Percentiles rank a stretch among this genome's conserved stretches.
phyloP scores from a whole-genome alignment of 768 basidiomycete genomes.

The Cystobasidium tubakii region DNA sequence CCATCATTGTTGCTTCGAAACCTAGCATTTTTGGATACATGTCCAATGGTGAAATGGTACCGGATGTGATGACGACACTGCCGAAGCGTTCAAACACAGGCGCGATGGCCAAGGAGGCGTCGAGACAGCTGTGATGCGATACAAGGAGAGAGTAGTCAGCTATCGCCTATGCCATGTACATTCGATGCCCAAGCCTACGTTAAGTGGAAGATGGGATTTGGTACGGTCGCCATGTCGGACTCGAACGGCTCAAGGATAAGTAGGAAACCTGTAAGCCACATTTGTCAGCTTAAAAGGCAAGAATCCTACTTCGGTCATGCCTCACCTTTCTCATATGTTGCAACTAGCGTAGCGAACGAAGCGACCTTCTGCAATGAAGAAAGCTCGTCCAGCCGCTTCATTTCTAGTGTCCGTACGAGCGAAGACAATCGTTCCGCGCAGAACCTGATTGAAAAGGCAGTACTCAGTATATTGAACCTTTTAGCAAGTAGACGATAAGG shows the following conservation, averaged over 20 bases:
- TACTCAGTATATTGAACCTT: slow-evolving; percentile 14
- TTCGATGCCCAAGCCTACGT: slow-evolving; percentile 63
- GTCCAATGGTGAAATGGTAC: slow-evolving; percentile 94
- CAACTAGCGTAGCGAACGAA: slow-evolving; percentile 87
- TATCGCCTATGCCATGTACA: background rate
- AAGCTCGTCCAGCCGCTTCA: slow-evolving; percentile 84
- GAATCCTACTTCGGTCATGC: slow-evolving; percentile 9
- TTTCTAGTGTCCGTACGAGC: slow-evolving; percentile 81
- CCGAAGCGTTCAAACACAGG: slow-evolving; percentile 98
- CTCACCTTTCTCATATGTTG: slow-evolving; percentile 92
- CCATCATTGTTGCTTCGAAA: slow-evolving; percentile 92
- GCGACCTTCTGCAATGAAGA: slow-evolving; percentile 90
- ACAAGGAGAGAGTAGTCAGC: background rate
- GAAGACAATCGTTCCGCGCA: slow-evolving; percentile 94
- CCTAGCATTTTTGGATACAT: slow-evolving; percentile 99
- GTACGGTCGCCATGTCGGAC: slow-evolving; percentile 95
- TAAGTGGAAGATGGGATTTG: slow-evolving; percentile 97
- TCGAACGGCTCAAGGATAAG: slow-evolving; percentile 97
- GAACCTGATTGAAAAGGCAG: slow-evolving; percentile 60
- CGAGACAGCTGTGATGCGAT: slow-evolving; percentile 67
- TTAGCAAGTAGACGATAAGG: background rate
- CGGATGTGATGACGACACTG: slow-evolving; percentile 96
- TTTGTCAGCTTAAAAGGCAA: slow-evolving; percentile 11
- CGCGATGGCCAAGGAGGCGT: slow-evolving; percentile 93
- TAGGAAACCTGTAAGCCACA: slow-evolving; percentile 64